Base-by-base conservation (phyloP, 2,329 filamentous ascomycete genomes). In the Davidsoniella australis region DNA sequence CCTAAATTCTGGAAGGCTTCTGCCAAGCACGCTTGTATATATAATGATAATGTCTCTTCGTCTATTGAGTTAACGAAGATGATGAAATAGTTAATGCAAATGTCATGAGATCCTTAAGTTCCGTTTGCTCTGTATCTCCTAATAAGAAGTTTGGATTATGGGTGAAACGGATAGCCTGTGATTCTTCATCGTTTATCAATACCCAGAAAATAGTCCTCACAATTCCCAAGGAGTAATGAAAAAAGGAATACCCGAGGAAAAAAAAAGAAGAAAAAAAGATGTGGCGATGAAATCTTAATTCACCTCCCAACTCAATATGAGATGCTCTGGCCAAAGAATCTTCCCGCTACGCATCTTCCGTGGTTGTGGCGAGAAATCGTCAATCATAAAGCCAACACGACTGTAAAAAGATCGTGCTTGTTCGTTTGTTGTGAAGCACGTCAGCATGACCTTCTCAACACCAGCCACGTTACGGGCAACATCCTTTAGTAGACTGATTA, bases 361-460 rank as follows among this genome's bases (percentile, higher is more conserved):
- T 33, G 72, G 67, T 36, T 59, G 58, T 0, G 77, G 78, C 12
- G 76, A 78, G 45, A 67, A 70, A 7, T 67, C 68, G 55, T 81
- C 77, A 41, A 62, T 66, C 37, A 54, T 62, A 57, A 75, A 80
- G 0, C 80, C 81, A 10, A 76, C 60, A 53, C 66, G 72, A 43
- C 66, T 61, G 61, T 87, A 87, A 56, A 85, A 81, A 2, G 56
- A 58, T 39, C 72, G 63, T 0, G 72, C 82, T 2, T 62, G 62
- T 29, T 62, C 55, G 58, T 87, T 87, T 53, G 68, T 68, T 47
- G 70, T 62, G 58, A 85, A 86, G 58, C 81, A 82, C 1, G 81
- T 85, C 57, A 87, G 65, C 82, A 87, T 87, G 42, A 77, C 68
- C 62, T 85, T 85, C 18, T 66, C 62, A 42, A 82, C 67, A 0